Percentiles rank a stretch among this genome's conserved stretches.
Conservation (phyloP, 768 basidiomycete species). For the Russula sp. region DNA sequence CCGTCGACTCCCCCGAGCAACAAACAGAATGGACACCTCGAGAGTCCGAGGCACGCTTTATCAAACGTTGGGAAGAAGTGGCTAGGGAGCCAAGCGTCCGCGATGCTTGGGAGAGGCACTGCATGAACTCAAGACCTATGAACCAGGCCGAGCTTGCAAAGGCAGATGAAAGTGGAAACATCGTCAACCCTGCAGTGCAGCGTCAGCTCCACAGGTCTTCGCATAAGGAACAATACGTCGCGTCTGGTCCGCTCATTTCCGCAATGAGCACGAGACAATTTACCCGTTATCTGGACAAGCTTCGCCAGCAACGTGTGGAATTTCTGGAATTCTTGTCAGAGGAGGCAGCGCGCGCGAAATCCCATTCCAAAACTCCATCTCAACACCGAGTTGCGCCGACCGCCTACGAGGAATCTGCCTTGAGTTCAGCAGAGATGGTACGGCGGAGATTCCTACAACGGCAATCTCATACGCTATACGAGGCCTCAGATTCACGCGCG, state of each 20-base stretch:
- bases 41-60: slow-evolving; percentile 57
- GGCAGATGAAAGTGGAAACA: background rate
- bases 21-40: slow-evolving; percentile 74
- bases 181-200: background rate
- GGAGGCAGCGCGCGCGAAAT: slow-evolving; percentile 14
- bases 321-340: slow-evolving; percentile 44
- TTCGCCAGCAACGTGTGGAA: slow-evolving; percentile 47
- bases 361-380: background rate
- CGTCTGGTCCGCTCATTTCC: slow-evolving; percentile 44
- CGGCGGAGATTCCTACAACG: slow-evolving; percentile 37
- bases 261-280: slow-evolving; percentile 57
- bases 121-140: slow-evolving; percentile 3
- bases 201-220: background rate
- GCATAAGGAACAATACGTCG: slow-evolving; percentile 1
- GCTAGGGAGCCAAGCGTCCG: slow-evolving; percentile 33
- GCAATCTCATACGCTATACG: slow-evolving; percentile 25
- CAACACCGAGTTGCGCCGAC: slow-evolving; percentile 4
- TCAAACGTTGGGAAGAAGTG: slow-evolving; percentile 61
- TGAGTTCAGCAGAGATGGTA: slow-evolving; percentile 10
- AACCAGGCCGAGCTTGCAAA: slow-evolving; percentile 13
- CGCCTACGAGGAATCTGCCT: slow-evolving; percentile 17
- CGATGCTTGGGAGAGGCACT: slow-evolving; percentile 33
- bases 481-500: slow-evolving; percentile 25
- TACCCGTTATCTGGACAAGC: slow-evolving; percentile 46
- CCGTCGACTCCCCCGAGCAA: slow-evolving; percentile 64